phyloP scores from a whole-genome alignment of 768 basidiomycete genomes.

The Amanita molliuscula region DNA sequence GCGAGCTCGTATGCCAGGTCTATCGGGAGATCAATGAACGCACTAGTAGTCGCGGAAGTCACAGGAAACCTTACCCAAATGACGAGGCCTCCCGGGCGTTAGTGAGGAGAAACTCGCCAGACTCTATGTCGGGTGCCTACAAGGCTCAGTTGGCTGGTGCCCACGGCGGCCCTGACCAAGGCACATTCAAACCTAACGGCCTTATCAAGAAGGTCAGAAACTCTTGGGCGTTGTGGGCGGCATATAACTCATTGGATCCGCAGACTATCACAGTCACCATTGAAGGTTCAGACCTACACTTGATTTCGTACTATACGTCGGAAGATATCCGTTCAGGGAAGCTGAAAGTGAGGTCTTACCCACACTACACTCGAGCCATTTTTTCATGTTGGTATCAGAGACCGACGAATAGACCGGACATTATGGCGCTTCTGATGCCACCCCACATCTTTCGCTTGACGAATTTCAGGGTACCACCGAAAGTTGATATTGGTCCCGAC shows the following conservation, averaged over 20 bases:
- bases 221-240: not conserved
- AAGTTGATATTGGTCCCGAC: slow-evolving; percentile 65
- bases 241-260: slow-evolving; percentile 2
- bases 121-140: slow-evolving; percentile 23
- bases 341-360: slow-evolving; percentile 32
- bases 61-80: slow-evolving; percentile 39
- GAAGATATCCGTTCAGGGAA: slow-evolving; percentile 66
- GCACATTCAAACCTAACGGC: slow-evolving; percentile 60
- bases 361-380: not conserved
- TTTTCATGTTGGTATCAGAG: slow-evolving; percentile 24
- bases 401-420: slow-evolving; percentile 61
- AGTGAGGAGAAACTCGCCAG: slow-evolving; percentile 29
- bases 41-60: slow-evolving; percentile 41
- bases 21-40: slow-evolving; percentile 76
- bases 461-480: slow-evolving; percentile 77
- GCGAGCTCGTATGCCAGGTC: slow-evolving; percentile 32
- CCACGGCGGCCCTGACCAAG: slow-evolving; percentile 31
- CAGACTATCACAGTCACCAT: slow-evolving; percentile 83
- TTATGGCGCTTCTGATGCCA: slow-evolving; percentile 64
- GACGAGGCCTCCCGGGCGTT: slow-evolving; percentile 35
- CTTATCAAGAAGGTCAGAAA: slow-evolving; percentile 68
- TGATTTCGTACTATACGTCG: slow-evolving; percentile 77
- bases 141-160: slow-evolving; percentile 20
- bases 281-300: slow-evolving; percentile 70
- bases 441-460: slow-evolving; percentile 70